Percentiles rank a stretch among this genome's conserved stretches.
These are phyloP conservation scores for Pseudogymnoascus sp. DNA, from an alignment of 2,329 filamentous ascomycete genomes.

Conservation along the genomic window DNA sequence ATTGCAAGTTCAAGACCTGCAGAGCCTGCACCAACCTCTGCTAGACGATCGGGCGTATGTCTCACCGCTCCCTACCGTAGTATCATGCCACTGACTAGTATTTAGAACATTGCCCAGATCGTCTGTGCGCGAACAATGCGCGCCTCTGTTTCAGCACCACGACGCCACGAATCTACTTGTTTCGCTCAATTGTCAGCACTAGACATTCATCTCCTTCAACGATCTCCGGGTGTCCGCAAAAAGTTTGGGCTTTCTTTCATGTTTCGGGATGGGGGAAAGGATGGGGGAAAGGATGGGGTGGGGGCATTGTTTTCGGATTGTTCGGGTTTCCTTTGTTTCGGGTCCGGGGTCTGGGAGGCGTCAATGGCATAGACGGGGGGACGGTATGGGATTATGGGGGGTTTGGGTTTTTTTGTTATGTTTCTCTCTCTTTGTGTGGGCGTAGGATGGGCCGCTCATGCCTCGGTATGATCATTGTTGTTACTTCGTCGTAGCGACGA, in stretches of 20 bases:
- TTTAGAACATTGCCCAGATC: not conserved
- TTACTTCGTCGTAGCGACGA: not conserved
- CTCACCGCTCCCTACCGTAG: not conserved
- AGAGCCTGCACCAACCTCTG: slow-evolving; percentile 37
- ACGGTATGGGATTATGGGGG: not conserved
- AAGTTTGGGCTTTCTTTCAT: not conserved
- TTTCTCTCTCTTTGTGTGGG: not conserved
- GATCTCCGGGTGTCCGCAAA: not conserved
- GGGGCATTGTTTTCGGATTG: not conserved
- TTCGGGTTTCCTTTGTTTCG: not conserved
- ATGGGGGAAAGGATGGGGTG: not conserved
- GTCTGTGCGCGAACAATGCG: not conserved
- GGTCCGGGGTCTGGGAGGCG: not conserved
- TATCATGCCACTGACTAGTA: not conserved
- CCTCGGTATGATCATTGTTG: not conserved
- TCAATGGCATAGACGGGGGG: not conserved
- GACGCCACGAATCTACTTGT: slow-evolving; percentile 5
- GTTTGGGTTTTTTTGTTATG: not conserved
- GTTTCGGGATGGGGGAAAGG: not conserved
- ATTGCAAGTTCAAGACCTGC: slow-evolving; percentile 60
- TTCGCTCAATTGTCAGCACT: slow-evolving; percentile 1
- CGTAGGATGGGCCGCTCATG: not conserved
- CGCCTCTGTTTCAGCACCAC: not conserved
- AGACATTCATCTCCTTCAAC: not conserved
- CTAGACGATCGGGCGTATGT: not conserved